phyloP scores from a whole-genome alignment of 129 eudicot genomes.

The Logfia minima region DNA sequence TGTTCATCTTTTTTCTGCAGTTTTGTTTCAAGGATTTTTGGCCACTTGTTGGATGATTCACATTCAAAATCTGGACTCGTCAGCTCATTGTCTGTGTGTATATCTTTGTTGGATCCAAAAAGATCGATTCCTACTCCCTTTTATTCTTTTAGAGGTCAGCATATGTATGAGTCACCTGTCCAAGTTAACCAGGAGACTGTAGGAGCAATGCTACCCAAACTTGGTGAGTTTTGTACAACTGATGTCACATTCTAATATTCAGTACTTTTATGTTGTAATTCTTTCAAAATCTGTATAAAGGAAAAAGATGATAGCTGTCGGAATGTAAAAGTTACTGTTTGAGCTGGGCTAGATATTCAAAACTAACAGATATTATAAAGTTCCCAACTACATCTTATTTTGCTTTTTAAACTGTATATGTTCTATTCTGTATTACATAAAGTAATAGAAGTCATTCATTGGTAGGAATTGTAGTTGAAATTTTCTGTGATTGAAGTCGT shows the following conservation, averaged over 20 bases:
- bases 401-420: constrained; percentile 20
- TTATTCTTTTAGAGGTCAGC: constrained; percentile 75
- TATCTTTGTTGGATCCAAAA: constrained; percentile 83
- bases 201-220: constrained; percentile 90
- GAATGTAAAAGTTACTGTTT: neutral
- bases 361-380: neutral
- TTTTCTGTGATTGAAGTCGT: neutral
- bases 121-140: constrained; percentile 64
- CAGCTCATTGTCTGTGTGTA: constrained; percentile 80
- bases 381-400: neutral
- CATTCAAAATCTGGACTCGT: constrained; percentile 81
- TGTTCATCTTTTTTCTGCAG: constrained; percentile 39
- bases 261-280: neutral
- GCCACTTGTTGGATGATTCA: constrained; percentile 82
- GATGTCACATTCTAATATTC: neutral
- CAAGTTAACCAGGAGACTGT: constrained; percentile 78
- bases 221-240: constrained; percentile 47
- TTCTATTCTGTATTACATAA: neutral
- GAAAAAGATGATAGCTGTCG: neutral
- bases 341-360: neutral
- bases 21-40: constrained; percentile 78
- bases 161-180: constrained; percentile 62
- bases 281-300: neutral
- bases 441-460: neutral
- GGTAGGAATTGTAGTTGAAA: neutral